Evolutionary conservation across 2,329 filamentous ascomycete genomes (phyloP).

Genomic region (Lecanoromycetidae sp.): DNA sequence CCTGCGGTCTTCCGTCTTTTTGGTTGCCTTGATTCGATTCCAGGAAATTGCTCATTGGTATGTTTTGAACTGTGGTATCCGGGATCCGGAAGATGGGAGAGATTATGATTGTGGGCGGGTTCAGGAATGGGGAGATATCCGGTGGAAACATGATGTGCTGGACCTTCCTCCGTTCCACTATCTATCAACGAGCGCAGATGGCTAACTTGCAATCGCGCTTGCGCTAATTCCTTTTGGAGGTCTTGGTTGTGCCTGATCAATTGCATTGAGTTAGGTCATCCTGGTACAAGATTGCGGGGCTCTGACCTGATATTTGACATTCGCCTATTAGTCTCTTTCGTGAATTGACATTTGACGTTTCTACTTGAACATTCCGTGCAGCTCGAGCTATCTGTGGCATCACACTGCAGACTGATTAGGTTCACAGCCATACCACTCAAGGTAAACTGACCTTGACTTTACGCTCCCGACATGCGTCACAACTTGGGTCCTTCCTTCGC

Average conservation of each 20-base stretch:
- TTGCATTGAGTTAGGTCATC: not conserved
- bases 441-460: constrained; percentile 44
- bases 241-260: constrained; percentile 14
- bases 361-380: constrained; percentile 96
- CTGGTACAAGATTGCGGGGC: not conserved
- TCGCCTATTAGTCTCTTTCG: constrained; percentile 92
- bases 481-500: constrained; percentile 89
- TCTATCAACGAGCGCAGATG: constrained; percentile 9
- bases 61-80: constrained; percentile 10
- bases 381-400: constrained; percentile 89
- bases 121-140: constrained; percentile 29
- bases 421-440: constrained; percentile 2
- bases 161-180: constrained; percentile 1
- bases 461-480: constrained; percentile 84
- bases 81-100: constrained; percentile 9
- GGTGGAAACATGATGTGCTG: constrained; percentile 41
- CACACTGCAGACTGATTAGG: constrained; percentile 47
- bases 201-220: constrained; percentile 6
- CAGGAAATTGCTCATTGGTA: constrained; percentile 5
- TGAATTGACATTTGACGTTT: constrained; percentile 96
- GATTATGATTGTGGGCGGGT: constrained; percentile 8
- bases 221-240: constrained; percentile 11
- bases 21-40: constrained; percentile 34
- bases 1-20: constrained; percentile 35
- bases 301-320: constrained; percentile 94